Conservation (phyloP, 1,284 basidiomycete genomes). For the Apiotrichum siamense region DNA sequence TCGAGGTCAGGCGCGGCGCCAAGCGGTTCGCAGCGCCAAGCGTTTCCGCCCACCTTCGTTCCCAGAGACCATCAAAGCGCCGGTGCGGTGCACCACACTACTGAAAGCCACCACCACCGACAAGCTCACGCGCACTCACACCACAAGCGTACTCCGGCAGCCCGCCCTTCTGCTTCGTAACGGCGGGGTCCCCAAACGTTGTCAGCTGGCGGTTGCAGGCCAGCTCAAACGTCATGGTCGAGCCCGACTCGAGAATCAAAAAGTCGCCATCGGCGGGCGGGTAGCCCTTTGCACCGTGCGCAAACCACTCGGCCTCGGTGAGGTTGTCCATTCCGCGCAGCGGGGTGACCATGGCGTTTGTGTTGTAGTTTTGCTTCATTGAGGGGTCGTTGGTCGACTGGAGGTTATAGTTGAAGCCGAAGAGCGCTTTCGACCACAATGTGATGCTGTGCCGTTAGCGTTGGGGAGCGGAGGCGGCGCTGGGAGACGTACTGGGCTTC, state of each 20-base stretch:
- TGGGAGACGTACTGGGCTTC: no score
- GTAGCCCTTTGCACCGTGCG: slow-evolving; percentile 44
- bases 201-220: slow-evolving; percentile 4
- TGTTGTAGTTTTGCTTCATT: neutral
- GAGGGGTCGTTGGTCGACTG: neutral
- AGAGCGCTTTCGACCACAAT: neutral
- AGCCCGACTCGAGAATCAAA: slow-evolving; percentile 7
- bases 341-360: neutral
- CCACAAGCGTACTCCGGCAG: neutral
- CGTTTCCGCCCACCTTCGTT: no score
- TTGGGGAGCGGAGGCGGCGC: neutral
- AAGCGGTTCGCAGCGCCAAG: no score
- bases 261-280: slow-evolving; percentile 3
- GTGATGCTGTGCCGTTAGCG: neutral
- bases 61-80: no score
- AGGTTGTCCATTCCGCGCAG: neutral
- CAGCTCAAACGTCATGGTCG: slow-evolving; percentile 5
- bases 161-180: neutral
- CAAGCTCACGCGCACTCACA: neutral
- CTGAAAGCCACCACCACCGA: no score
- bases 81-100: no score
- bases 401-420: slow-evolving; percentile 1
- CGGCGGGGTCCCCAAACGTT: slow-evolving; percentile 9
- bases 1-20: no score
- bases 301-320: slow-evolving; percentile 55